A percentile compares a stretch with the other conserved stretches of the same genome.
These are phyloP conservation scores for Gossypium aridum DNA, from an alignment of 441 rosid genomes.

Conservation along the genomic window DNA sequence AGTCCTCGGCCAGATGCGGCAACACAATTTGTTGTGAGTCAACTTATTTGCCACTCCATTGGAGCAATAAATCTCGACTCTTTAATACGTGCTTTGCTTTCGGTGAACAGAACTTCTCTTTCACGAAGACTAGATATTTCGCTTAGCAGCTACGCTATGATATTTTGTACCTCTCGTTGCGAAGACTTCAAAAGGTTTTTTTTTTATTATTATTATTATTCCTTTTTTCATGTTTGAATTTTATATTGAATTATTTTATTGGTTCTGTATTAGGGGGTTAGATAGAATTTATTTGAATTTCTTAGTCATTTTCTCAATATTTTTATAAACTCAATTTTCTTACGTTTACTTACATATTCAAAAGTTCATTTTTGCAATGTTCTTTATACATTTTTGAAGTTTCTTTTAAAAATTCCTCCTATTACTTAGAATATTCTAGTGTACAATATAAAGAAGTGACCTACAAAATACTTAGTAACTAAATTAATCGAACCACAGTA, in stretches of 20 bases:
- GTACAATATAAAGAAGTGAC: too few relatives aligned
- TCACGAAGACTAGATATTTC: neutral
- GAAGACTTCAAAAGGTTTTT: neutral
- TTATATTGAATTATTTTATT: neutral
- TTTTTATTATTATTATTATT: neutral
- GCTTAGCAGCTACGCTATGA: neutral
- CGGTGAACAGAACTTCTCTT: neutral
- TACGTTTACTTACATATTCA: too few relatives aligned
- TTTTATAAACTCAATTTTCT: too few relatives aligned
- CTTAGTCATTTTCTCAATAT: too few relatives aligned
- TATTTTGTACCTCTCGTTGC: neutral
- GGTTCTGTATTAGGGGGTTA: neutral
- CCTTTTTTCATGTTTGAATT: neutral
- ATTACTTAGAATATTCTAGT: too few relatives aligned
- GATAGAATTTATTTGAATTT: too few relatives aligned
- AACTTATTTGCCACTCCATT: neutral
- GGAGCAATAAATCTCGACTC: neutral
- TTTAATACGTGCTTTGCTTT: neutral
- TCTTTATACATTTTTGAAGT: too few relatives aligned
- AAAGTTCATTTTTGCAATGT: too few relatives aligned
- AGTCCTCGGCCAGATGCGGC: neutral
- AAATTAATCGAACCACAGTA: too few relatives aligned
- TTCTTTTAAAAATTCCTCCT: too few relatives aligned
- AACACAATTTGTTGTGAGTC: neutral
- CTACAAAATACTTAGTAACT: too few relatives aligned